Evolutionary conservation across 495 filamentous ascomycete genomes (phyloP).

Genomic region (Jackrogersella minutella): DNA sequence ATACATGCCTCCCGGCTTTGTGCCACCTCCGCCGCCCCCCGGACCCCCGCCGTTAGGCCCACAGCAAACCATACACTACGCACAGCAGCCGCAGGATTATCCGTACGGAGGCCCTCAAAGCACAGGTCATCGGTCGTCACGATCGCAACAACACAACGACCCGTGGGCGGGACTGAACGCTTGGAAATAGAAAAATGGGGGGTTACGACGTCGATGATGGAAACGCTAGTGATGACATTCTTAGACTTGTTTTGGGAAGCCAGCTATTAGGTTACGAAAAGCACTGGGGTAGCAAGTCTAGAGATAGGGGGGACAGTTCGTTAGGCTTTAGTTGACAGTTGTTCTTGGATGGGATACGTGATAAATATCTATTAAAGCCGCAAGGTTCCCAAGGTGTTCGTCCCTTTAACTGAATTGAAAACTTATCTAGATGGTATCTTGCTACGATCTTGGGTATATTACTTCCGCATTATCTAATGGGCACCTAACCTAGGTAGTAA

Average conservation of each 20-base stretch:
- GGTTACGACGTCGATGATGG: conserved; percentile 21
- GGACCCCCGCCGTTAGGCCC: conserved; percentile 78
- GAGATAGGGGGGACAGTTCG: conserved; percentile 2
- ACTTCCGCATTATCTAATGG: background rate
- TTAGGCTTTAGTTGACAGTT: conserved; percentile 5
- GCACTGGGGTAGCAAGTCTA: conserved; percentile 7
- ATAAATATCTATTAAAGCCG: conserved; percentile 21
- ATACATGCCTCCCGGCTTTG: conserved; percentile 79
- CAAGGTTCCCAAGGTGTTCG: conserved; percentile 8
- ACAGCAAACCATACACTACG: conserved; percentile 69
- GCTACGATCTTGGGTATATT: background rate
- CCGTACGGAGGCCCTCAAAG: conserved; percentile 43
- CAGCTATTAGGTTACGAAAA: conserved; percentile 10
- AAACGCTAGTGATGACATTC: conserved; percentile 21
- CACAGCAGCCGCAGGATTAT: conserved; percentile 56
- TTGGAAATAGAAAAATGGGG: conserved; percentile 70
- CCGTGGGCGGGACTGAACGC: conserved; percentile 88
- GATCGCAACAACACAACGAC: conserved; percentile 61
- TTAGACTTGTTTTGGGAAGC: conserved; percentile 24
- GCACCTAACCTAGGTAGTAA: background rate
- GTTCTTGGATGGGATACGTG: conserved; percentile 6
- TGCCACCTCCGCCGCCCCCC: conserved; percentile 89
- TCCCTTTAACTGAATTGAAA: background rate
- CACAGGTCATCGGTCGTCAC: conserved; percentile 50
- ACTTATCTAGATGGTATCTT: background rate